phyloP scores from a whole-genome alignment of 2,329 filamentous ascomycete species.

The Alternaria tenuissima region DNA sequence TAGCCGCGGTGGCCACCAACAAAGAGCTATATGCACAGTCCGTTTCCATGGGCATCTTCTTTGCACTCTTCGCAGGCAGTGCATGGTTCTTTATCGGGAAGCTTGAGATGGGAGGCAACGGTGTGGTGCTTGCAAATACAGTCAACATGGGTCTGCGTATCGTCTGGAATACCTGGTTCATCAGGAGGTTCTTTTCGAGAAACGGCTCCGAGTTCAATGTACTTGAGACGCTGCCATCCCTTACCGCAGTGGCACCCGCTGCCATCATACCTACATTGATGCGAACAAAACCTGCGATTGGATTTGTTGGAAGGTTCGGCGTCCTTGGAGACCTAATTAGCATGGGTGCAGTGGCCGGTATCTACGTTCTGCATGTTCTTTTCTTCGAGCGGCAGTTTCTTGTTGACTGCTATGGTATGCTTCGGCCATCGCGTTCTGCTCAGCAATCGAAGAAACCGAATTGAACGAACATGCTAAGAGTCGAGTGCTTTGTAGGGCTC shows the following conservation, averaged over 20 bases:
- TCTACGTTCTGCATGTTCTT: constrained; percentile 47
- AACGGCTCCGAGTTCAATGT: constrained; percentile 31
- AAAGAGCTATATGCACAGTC: constrained; percentile 79
- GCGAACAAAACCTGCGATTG: constrained; percentile 33
- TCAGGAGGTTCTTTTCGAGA: constrained; percentile 55
- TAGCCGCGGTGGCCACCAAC: constrained; percentile 82
- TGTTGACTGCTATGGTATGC: constrained; percentile 46
- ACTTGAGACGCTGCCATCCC: constrained; percentile 29
- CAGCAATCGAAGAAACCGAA: not conserved
- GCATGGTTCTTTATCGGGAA: constrained; percentile 79
- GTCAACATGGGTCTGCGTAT: constrained; percentile 91
- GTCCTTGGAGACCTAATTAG: constrained; percentile 53
- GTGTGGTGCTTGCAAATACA: constrained; percentile 84
- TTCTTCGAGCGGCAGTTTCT: constrained; percentile 45
- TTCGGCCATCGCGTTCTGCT: constrained; percentile 26
- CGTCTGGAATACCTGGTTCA: constrained; percentile 79
- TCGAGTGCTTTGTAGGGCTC: not conserved
- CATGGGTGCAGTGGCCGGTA: constrained; percentile 47
- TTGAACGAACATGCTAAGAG: not conserved
- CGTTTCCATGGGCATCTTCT: constrained; percentile 84
- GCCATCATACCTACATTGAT: constrained; percentile 51
- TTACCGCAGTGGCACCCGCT: constrained; percentile 48
- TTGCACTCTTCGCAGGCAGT: constrained; percentile 74
- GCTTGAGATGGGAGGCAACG: constrained; percentile 74
- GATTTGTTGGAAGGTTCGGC: constrained; percentile 46